These are phyloP conservation scores for Porcisia hertigi DNA, from an alignment of 208 protist species.

Conservation along the genomic window DNA sequence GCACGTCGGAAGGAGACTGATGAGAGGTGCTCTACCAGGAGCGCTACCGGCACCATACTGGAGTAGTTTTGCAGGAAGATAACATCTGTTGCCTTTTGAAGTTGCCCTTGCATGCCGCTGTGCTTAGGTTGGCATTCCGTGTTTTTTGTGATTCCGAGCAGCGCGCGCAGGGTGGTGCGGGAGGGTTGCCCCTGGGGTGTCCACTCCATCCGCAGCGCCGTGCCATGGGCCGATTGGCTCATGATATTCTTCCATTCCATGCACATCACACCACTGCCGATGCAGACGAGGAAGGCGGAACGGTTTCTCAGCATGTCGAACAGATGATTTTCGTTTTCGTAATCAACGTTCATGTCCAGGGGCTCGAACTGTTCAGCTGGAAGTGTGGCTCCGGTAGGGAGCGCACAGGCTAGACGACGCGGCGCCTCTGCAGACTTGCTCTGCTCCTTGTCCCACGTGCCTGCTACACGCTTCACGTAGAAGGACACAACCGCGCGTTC, in stretches of 20 bases:
- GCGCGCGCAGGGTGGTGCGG: slow-evolving; percentile 20
- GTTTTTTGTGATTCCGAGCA: slow-evolving; percentile 8
- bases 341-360: neutral
- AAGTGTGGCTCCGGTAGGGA: slow-evolving; percentile 23
- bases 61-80: slow-evolving; percentile 83
- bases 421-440: neutral
- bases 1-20: neutral
- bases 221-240: slow-evolving; percentile 17
- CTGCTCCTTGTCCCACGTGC: neutral
- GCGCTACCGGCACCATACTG: slow-evolving; percentile 70
- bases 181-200: slow-evolving; percentile 48
- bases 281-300: slow-evolving; percentile 29
- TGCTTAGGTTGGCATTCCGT: neutral
- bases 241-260: slow-evolving; percentile 42
- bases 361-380: slow-evolving; percentile 12
- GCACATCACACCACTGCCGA: slow-evolving; percentile 31
- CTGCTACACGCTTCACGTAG: slow-evolving; percentile 21
- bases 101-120: neutral
- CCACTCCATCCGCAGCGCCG: slow-evolving; percentile 41
- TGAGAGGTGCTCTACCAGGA: slow-evolving; percentile 56
- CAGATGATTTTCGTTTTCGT: neutral
- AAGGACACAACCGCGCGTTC: slow-evolving; percentile 39
- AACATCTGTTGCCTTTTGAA: slow-evolving; percentile 5
- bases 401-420: slow-evolving; percentile 9
- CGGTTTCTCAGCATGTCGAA: neutral